Evolutionary conservation across 2,329 filamentous ascomycete genomes (phyloP), one percentile per base, ranked within the genome.

Genomic region (Microdochium trichocladiopsis): DNA sequence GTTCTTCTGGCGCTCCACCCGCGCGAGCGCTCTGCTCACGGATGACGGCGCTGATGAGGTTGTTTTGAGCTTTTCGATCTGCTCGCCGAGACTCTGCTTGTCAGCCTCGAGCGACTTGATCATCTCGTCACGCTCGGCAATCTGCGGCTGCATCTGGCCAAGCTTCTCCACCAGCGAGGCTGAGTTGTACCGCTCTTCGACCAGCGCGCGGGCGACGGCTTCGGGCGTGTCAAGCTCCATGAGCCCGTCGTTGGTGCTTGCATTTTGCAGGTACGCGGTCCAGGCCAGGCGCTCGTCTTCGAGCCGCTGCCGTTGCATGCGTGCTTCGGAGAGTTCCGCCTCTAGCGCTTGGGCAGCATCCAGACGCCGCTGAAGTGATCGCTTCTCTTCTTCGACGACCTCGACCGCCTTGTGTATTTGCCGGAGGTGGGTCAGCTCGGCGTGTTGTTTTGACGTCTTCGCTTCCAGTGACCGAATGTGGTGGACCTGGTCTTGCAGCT

Each of bases 301-400:
- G 1, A 99, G 74, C 3, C 92, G 80, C 62, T 95, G 89, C 51
- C 88, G 86, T 63, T 96, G 91, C 37, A 95, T 77, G 56, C 88
- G 82, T 21, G 87, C 82, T 65, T 96, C 93, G 10, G 82, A 78
- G 12, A 97, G 75, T 63, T 96, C 88, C 25, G 81, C 76, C 62
- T 94, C 84, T 10, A 96, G 63, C 12, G 82, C 77, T 53, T 89
- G 83, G 68, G 93, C 86, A 36, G 87, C 76, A 55, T 90, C 84
- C 1, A 99, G 67, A 63, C 84, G 90, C 28, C 85, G 83, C 66
- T 94, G 87, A 22, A 99, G 72, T 0, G 84, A 82, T 56, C 89
- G 79, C 74, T 97, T 97, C 72, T 99, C 91, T 67, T 99, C 94
- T 65, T 99, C 91, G 0, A 97, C 88, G 2, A 99, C 82, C 63